Percentiles rank a stretch among this genome's conserved stretches.
Evolutionary conservation across 164 flowering plant genomes (phyloP).

Genomic region (Litsea cubeba): DNA sequence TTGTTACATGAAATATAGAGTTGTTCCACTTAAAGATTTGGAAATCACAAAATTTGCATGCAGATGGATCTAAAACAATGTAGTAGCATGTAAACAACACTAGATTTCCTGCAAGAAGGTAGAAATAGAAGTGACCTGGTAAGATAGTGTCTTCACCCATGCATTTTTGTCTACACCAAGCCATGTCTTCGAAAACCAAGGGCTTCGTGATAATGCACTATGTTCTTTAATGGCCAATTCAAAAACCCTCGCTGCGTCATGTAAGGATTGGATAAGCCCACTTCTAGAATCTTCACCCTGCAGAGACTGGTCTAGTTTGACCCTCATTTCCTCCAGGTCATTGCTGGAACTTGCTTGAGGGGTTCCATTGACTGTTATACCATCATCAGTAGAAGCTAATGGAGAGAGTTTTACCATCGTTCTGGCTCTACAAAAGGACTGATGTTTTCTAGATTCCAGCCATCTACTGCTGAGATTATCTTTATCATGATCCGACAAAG

Average conservation of each 20-base stretch:
- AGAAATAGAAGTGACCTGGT: slow-evolving; percentile 55
- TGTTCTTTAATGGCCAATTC: slow-evolving; percentile 77
- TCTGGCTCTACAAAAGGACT: slow-evolving; percentile 29
- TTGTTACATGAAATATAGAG: too few relatives aligned
- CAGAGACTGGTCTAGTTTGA: slow-evolving; percentile 55
- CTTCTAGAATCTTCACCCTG: slow-evolving; percentile 53
- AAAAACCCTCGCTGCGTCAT: slow-evolving; percentile 91
- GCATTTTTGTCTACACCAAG: slow-evolving; percentile 81
- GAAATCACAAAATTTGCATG: too few relatives aligned
- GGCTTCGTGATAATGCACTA: slow-evolving; percentile 33
- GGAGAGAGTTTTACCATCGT: slow-evolving; percentile 25
- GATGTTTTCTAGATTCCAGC: slow-evolving; percentile 23
- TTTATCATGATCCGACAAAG: slow-evolving; percentile 21
- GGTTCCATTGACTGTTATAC: slow-evolving; percentile 70
- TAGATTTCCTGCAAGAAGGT: not conserved
- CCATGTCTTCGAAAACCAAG: slow-evolving; percentile 92
- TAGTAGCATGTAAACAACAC: not conserved
- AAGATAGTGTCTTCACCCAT: slow-evolving; percentile 81
- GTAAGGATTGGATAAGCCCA: slow-evolving; percentile 73
- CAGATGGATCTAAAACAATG: not conserved
- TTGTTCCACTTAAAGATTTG: too few relatives aligned
- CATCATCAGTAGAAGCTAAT: slow-evolving; percentile 74
- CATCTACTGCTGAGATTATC: slow-evolving; percentile 14
- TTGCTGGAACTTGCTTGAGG: slow-evolving; percentile 41
- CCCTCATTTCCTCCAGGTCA: slow-evolving; percentile 64